Base-by-base conservation (phyloP, 441 rosid genomes). In the Jatropha multifida region DNA sequence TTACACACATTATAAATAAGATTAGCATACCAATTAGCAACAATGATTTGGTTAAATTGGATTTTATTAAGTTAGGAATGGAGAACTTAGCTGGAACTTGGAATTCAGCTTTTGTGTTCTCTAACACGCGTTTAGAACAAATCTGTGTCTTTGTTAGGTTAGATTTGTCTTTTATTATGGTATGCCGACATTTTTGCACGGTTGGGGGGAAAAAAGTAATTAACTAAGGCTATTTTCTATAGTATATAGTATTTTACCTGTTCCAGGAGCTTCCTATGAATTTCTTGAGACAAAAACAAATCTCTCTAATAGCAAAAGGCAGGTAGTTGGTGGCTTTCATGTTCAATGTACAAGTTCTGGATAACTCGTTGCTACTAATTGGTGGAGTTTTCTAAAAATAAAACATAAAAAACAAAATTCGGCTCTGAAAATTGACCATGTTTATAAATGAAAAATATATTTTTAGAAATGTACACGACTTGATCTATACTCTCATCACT, bases 141-240 rank as follows among this genome's bases (percentile, higher is more conserved):
- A 76, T 82, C 79, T 79, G 63, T 69, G 68, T 75, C 49, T 18
- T 15, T 65, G 54, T 78, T 74, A 44, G 79, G 78, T 72, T 52
- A 38, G 63, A 40, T 18, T n/a, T 26, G 7, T 15, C 59, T 66
- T 72, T 72, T 80, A 80, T 81, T 74, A 52, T 75, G 78, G 65
- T 67, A 18, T 81, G 84, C 87, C 84, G 82, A 84, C 83, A 76
- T 76, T 56, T 37, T 69, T 17, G 55, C 26, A 32, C 54, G 2
- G 32, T 9, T 1, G 15, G 20, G 20, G 14, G 10, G 20, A 32
- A 32, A 7, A 26, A 59, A 23, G 2, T 54, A 54, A 54, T 54
- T 54, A 15, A 3, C 15, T 54, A 54, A 54, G 15, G 58, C 58
- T 4, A 54, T 54, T 54, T 17, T 14, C 20, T 54, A 54, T 17